Evolutionary conservation across 352 stramenopile species (phyloP), one percentile per base, ranked within the genome.

Genomic region (Pythium scleroteichum): DNA sequence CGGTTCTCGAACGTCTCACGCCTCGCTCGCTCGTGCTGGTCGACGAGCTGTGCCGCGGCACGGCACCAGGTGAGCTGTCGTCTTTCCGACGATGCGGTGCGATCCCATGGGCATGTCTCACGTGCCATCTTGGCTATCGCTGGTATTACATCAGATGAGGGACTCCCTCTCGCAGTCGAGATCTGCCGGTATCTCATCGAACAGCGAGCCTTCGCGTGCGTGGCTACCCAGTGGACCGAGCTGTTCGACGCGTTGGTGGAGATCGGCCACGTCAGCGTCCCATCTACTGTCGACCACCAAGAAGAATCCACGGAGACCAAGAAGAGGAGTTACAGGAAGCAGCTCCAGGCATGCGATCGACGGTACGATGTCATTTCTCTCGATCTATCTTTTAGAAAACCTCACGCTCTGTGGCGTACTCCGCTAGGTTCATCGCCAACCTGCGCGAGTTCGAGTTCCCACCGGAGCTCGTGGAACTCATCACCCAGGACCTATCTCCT

Each of bases 41-140:
- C 20, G 75, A 87, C 47, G 75, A 87, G 53, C 49, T 87, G 2
- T 85, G 78, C 33, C 71, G 74, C 39, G 78, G 78, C 13, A 87
- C 64, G 3, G 23, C 62, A 0, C 29, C 53, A 44, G 44, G 50
- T 61, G 40, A 32, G 39, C 8, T 41, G 20, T 45, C 22, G n/a
- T 35, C 20, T 0, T 38, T 50, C 29, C 5, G 5, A 35, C 10
- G 29, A 35, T 35, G 29, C 29, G 29, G 10, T 35, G 5, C 5
- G 5, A 35, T 35, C 29, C 10, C 10, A 10, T 35, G 29, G 29
- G 10, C 10, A 10, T 35, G 29, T 35, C 29, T 35, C 29, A 35
- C 29, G 10, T 10, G 5, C 10, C 5, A 42, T 60, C 26, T 35
- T 40, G 27, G 14, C 4, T 24, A 27, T 49, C 7, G n/a, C n/a